Evolutionary conservation across 1,139 yeast genomes (phyloP), one percentile per base, ranked within the genome.

Genomic region (Chernovozyma sophiae-reginae): DNA sequence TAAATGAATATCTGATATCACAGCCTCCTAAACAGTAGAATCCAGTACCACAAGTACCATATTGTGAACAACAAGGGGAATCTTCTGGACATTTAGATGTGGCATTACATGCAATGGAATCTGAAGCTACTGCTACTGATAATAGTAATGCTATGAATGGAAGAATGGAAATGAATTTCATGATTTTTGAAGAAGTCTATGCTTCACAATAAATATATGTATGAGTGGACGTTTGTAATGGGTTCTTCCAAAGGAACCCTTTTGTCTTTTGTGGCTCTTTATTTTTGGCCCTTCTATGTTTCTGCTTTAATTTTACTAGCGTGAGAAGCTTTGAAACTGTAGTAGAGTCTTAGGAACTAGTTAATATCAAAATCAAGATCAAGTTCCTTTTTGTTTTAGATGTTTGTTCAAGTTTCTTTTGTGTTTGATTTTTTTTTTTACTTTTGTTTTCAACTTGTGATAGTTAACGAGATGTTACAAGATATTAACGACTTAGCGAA

Each of bases 31-130:
- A 68, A 66, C 96, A 87, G 56, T 73, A 68, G 3, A 80, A 66
- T 2, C 96, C 96, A 13, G 81, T 72, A 38, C 96, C 96, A 69
- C 96, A 87, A n/a, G 63, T 68, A 26, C 95, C 95, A 50, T 78
- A 84, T 47, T 81, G 86, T 16, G 89, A 80, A 56, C 96, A 87
- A 56, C 96, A 87, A 32, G 96, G 96, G 37, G 61, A 49, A 30
- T 68, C 72, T 47, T 77, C 74, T 0, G 96, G 96, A 61, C 96
- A 87, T 11, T 60, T 53, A n/a, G 49, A 43, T 13, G 71, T 59
- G 8, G 62, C 55, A 36, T 70, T 70, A 61, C 95, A 85, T 7
- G 55, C 41, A 38, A 63, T 58, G 7, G 39, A 52, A 24, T 48
- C 55, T 27, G 42, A 46, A 16, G 49, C 52, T 3, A 36, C 13